Percentiles rank a stretch among this genome's conserved stretches.
These are phyloP conservation scores for Neurospora discreta DNA, from an alignment of 495 filamentous ascomycete genomes.

Conservation along the genomic window DNA sequence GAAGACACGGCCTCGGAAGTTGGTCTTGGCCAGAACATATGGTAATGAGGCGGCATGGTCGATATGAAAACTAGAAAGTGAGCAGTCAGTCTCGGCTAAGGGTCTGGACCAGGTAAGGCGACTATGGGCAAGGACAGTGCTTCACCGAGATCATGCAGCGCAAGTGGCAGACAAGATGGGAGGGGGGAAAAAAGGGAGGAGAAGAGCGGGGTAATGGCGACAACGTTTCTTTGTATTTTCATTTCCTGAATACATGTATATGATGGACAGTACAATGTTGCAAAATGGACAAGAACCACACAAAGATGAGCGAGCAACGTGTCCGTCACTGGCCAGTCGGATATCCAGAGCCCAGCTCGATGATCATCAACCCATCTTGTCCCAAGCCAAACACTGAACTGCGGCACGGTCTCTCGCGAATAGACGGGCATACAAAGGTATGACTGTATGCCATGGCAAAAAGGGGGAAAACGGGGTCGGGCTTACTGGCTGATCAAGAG, in stretches of 20 bases:
- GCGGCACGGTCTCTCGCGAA: constrained; percentile 2
- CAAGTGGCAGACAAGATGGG: constrained; percentile 6
- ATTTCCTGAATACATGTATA: constrained; percentile 22
- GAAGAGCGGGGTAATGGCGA: constrained; percentile 19
- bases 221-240: constrained; percentile 24
- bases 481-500: constrained; percentile 96
- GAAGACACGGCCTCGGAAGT: constrained; percentile 91
- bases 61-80: constrained; percentile 69
- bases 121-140: constrained; percentile 1
- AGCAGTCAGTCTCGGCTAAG: constrained; percentile 16
- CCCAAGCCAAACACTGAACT: constrained; percentile 13
- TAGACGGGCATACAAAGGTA: not conserved
- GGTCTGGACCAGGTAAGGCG: not conserved
- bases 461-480: constrained; percentile 13
- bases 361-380: constrained; percentile 6
- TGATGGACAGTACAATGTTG: constrained; percentile 16
- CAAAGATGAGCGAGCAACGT: not conserved
- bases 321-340: not conserved
- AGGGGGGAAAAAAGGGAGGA: constrained; percentile 8
- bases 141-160: constrained; percentile 3
- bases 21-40: constrained; percentile 94
- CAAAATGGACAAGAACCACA: constrained; percentile 1
- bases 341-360: constrained; percentile 11
- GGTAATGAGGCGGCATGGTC: constrained; percentile 94
- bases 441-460: not conserved